A percentile compares a stretch with the other conserved stretches of the same genome.
phyloP scores from a whole-genome alignment of 2,329 filamentous ascomycete species.

The Alternaria burnsii region DNA sequence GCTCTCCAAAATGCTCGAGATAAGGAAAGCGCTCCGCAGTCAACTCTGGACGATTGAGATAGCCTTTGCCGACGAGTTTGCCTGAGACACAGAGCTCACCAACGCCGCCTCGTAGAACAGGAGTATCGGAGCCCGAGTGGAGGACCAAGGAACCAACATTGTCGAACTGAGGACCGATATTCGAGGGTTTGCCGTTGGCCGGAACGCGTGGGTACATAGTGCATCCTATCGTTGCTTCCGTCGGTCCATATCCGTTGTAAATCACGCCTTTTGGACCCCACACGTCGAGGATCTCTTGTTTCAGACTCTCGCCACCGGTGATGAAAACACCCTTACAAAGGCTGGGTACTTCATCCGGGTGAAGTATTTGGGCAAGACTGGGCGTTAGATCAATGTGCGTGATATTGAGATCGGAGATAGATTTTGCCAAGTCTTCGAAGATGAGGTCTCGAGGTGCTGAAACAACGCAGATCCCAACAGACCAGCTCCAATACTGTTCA shows the following conservation, averaged over 20 bases:
- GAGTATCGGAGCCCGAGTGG: conserved; percentile 70
- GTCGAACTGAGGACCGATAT: conserved; percentile 85
- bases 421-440: conserved; percentile 79
- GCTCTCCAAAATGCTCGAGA: conserved; percentile 57
- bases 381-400: conserved; percentile 94
- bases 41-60: conserved; percentile 80
- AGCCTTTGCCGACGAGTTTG: conserved; percentile 86
- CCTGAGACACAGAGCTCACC: conserved; percentile 91
- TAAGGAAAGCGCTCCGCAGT: conserved; percentile 79
- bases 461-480: conserved; percentile 83
- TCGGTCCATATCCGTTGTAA: conserved; percentile 91
- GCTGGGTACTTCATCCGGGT: conserved; percentile 81
- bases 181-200: conserved; percentile 78
- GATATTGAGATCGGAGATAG: conserved; percentile 75
- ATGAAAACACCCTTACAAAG: conserved; percentile 88
- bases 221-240: conserved; percentile 90
- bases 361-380: conserved; percentile 79
- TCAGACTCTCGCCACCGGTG: conserved; percentile 87
- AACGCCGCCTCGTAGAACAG: conserved; percentile 78
- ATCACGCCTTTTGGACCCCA: conserved; percentile 85
- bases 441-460: conserved; percentile 84
- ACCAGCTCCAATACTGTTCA: conserved; percentile 97
- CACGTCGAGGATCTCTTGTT: conserved; percentile 84
- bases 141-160: conserved; percentile 89
- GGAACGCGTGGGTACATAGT: conserved; percentile 89